Evolutionary conservation across 2,329 filamentous ascomycete genomes (phyloP), one percentile per base, ranked within the genome.

Genomic region (Lasiodiplodia theobromae): DNA sequence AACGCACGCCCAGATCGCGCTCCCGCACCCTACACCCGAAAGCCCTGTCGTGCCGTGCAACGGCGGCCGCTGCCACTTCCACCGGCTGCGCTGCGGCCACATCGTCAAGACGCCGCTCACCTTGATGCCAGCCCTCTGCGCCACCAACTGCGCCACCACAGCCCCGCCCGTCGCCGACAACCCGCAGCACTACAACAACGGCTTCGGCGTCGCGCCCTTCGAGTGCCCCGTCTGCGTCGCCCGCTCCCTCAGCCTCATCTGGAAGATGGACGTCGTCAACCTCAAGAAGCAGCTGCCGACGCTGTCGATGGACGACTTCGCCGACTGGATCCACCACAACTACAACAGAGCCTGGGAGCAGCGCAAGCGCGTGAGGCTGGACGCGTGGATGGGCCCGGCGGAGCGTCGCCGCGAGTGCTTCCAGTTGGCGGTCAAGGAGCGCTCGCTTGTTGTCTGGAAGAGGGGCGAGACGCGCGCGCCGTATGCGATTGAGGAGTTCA

Each of bases 31-130:
- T 10, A 51, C 3, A 21, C 12, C 16, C 14, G 7, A 18, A 21
- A 23, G 4, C 5, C 60, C 28, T 0, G 38, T 52, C 47, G n/a
- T 0, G 31, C 60, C 60, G 3, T 64, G 60, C 31, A 23, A 1
- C 31, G n/a, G 10, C 31, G 5, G n/a, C 11, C 7, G 23, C 60
- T 51, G 60, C 47, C 60, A 64, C 60, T 64, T 64, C 60, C 60
- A 64, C 60, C 60, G 60, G 12, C 60, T 64, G 7, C 60, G 47
- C 31, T 64, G 60, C 60, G 47, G 47, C n/a, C 60, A 64, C 47
- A 11, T 52, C 31, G 21, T 64, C n/a, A 64, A 64, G 31, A 64
- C 60, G 1, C 12, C 60, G 1, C 60, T 64, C 8, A n/a, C 4
- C 18, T n/a, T 6, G 5, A 28, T 28, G 2, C 60, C 60, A 1